A percentile compares a stretch with the other conserved stretches of the same genome.
Conservation (phyloP, 1,139 yeast species). For the Suhomyces terraborum region DNA sequence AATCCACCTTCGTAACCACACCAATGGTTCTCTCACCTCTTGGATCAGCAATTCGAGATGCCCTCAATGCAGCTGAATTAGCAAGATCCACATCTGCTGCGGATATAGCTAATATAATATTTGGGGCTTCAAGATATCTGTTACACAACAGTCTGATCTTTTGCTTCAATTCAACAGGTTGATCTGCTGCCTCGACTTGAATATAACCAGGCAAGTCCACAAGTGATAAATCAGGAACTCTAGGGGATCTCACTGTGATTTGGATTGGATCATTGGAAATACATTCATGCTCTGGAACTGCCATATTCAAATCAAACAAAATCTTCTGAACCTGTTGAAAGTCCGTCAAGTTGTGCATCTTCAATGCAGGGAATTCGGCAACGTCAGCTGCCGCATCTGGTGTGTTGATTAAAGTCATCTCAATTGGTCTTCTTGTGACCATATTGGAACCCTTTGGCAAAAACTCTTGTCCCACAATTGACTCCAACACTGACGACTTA, state of each 20-base stretch:
- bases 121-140: slow-evolving; percentile 85
- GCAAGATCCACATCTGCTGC: slow-evolving; percentile 99
- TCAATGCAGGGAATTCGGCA: slow-evolving; percentile 92
- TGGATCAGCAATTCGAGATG: slow-evolving; percentile 92
- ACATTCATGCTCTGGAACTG: slow-evolving; percentile 84
- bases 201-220: slow-evolving; percentile 98
- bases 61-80: slow-evolving; percentile 89
- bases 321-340: slow-evolving; percentile 86
- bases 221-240: slow-evolving; percentile 89
- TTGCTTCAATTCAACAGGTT: slow-evolving; percentile 78
- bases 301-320: slow-evolving; percentile 82
- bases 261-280: slow-evolving; percentile 91
- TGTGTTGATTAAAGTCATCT: slow-evolving; percentile 84
- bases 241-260: slow-evolving; percentile 84
- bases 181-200: slow-evolving; percentile 95
- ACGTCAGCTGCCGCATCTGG: slow-evolving; percentile 80
- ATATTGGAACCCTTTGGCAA: slow-evolving; percentile 92
- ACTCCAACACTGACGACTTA: slow-evolving; percentile 88
- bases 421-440: slow-evolving; percentile 96
- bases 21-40: slow-evolving; percentile 95
- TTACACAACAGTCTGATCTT: slow-evolving; percentile 81
- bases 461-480: slow-evolving; percentile 93
- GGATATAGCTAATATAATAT: slow-evolving; percentile 90
- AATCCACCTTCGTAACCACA: slow-evolving; percentile 88
- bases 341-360: slow-evolving; percentile 78